Conservation (phyloP, 305 asterid species). For the Fraxinus greggii region DNA sequence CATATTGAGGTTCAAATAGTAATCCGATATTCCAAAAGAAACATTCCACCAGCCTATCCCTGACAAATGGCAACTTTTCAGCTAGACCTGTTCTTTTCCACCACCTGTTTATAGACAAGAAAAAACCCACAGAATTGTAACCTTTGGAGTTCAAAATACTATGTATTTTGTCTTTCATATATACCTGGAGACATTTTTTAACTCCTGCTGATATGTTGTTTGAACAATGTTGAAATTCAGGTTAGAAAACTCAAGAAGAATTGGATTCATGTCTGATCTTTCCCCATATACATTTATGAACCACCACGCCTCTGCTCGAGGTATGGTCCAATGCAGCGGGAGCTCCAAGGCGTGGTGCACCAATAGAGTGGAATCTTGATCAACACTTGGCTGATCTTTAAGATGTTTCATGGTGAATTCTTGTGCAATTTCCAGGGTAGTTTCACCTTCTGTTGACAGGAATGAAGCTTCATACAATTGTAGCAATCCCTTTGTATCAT, state of each 20-base stretch:
- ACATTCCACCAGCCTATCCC: conserved; percentile 44
- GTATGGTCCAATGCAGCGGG: conserved; percentile 20
- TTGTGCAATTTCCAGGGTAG: conserved; percentile 34
- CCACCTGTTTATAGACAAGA: conserved; percentile 31
- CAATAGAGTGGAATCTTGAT: conserved; percentile 13
- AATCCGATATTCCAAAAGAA: conserved; percentile 35
- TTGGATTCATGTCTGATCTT: no score
- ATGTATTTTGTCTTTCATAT: background rate
- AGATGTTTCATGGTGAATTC: conserved; percentile 27
- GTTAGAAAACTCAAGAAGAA: conserved; percentile 8
- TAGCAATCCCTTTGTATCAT: conserved; percentile 30
- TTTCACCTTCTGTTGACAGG: conserved; percentile 30
- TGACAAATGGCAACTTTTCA: conserved; percentile 30
- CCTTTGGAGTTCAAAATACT: background rate
- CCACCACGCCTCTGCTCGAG: no score
- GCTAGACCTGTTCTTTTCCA: conserved; percentile 37
- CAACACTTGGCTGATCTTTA: background rate
- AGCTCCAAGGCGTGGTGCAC: conserved; percentile 38
- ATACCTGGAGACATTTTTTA: conserved; percentile 36
- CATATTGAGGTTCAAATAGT: conserved; percentile 19
- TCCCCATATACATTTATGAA: no score
- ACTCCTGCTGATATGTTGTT: conserved; percentile 32
- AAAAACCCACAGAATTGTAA: background rate
- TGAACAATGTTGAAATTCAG: conserved; percentile 18
- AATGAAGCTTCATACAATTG: conserved; percentile 50